Evolutionary conservation across 345 rosid genomes (phyloP).

Genomic region (Xanthoceras sorbifolium): DNA sequence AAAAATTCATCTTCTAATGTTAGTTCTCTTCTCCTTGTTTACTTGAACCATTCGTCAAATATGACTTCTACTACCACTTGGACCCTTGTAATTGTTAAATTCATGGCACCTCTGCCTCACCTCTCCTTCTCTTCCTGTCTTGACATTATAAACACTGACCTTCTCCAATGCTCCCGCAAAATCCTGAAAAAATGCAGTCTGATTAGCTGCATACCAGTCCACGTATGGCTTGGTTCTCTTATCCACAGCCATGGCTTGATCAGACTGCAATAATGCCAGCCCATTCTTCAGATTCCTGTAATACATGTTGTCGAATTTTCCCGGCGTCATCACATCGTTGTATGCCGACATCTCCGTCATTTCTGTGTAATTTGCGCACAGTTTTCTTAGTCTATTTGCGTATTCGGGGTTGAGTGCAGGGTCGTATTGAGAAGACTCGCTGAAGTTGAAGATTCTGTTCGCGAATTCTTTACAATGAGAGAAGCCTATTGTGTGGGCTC

Average conservation of each 20-base stretch:
- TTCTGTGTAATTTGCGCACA: constrained; percentile 54
- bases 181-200: constrained; percentile 49
- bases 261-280: constrained; percentile 53
- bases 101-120: constrained; percentile 61
- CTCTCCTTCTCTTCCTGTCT: constrained; percentile 55
- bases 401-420: no score
- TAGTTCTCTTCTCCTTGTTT: no score
- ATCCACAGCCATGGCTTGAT: constrained; percentile 49
- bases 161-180: constrained; percentile 62
- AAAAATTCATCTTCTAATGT: no score
- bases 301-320: constrained; percentile 84
- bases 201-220: constrained; percentile 50
- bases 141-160: constrained; percentile 41
- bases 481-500: constrained; percentile 82
- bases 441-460: constrained; percentile 51
- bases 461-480: constrained; percentile 76
- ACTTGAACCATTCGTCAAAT: not conserved
- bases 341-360: constrained; percentile 59
- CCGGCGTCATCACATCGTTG: constrained; percentile 66
- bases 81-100: constrained; percentile 36
- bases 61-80: not conserved
- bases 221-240: constrained; percentile 50
- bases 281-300: constrained; percentile 57
- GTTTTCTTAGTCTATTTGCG: no score
- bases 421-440: constrained; percentile 30